Conservation (phyloP, 805 yeast species). For the Saccharomycopsis olivae region DNA sequence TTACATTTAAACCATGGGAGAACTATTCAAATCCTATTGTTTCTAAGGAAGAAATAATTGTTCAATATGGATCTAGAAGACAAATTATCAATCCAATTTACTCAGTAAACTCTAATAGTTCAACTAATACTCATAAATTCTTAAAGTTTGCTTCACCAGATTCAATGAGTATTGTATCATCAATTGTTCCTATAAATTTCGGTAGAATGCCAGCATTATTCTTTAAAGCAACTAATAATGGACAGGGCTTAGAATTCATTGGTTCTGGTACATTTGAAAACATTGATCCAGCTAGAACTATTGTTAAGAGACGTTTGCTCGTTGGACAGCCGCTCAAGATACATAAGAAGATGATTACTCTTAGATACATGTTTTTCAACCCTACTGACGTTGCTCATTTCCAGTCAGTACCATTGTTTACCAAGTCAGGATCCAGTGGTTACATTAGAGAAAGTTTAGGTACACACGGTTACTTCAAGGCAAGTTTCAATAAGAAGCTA, state of each 20-base stretch:
- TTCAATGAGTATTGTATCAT: constrained; percentile 64
- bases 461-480: constrained; percentile 97
- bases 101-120: constrained; percentile 64
- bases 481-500: constrained; percentile 83
- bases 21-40: constrained; percentile 79
- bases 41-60: constrained; percentile 68
- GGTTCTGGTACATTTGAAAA: constrained; percentile 89
- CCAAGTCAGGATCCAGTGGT: constrained; percentile 89
- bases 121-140: constrained; percentile 80
- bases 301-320: constrained; percentile 79
- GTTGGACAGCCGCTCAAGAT: constrained; percentile 95
- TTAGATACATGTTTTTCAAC: constrained; percentile 95
- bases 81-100: constrained; percentile 72
- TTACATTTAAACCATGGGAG: constrained; percentile 80
- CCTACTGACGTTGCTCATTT: constrained; percentile 81
- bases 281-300: constrained; percentile 71
- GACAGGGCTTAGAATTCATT: constrained; percentile 47
- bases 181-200: constrained; percentile 79
- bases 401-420: constrained; percentile 85
- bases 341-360: constrained; percentile 83
- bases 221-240: constrained; percentile 42
- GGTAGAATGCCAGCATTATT: constrained; percentile 78
- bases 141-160: constrained; percentile 81
- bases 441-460: constrained; percentile 92
- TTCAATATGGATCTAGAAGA: constrained; percentile 91